phyloP scores from a whole-genome alignment of 768 basidiomycete genomes.

The Tubosaeta brunneosetosa region DNA sequence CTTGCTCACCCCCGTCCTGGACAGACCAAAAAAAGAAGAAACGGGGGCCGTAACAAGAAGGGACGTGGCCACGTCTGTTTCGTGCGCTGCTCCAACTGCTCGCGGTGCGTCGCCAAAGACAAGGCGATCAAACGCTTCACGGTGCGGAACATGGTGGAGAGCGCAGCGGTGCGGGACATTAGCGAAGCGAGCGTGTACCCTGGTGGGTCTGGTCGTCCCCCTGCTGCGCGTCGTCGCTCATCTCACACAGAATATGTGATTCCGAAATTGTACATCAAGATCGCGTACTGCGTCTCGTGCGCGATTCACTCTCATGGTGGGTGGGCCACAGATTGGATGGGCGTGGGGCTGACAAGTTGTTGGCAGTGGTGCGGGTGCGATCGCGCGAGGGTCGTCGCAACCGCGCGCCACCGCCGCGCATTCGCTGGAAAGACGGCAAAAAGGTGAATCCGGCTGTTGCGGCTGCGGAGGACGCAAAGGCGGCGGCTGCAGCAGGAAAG shows the following conservation, averaged over 20 bases:
- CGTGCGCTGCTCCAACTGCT: constrained; percentile 99
- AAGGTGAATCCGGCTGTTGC: constrained; percentile 95
- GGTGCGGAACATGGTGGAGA: constrained; percentile 99
- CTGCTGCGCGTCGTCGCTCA: background rate
- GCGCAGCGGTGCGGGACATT: constrained; percentile 95
- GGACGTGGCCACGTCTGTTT: constrained; percentile 94
- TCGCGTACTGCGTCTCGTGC: constrained; percentile 97
- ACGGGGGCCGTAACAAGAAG: constrained; percentile 98
- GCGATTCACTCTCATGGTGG: constrained; percentile 98
- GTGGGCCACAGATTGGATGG: background rate
- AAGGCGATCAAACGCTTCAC: constrained; percentile 99
- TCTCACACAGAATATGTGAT: constrained; percentile 78
- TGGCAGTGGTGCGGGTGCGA: constrained; percentile 91
- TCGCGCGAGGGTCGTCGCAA: constrained; percentile 94
- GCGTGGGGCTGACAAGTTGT: too few relatives aligned
- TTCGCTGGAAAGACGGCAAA: constrained; percentile 95
- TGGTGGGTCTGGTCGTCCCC: constrained; percentile 46
- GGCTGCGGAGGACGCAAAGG: constrained; percentile 86
- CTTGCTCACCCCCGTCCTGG: constrained; percentile 1
- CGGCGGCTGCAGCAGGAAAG: constrained; percentile 49
- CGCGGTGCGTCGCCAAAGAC: constrained; percentile 96
- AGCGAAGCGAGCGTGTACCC: constrained; percentile 92
- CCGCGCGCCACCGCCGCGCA: constrained; percentile 93
- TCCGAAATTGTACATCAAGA: constrained; percentile 98
- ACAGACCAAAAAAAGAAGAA: constrained; percentile 99